Evolutionary conservation across 306 rosid species (phyloP).

Genomic region (Fagus crenata): DNA sequence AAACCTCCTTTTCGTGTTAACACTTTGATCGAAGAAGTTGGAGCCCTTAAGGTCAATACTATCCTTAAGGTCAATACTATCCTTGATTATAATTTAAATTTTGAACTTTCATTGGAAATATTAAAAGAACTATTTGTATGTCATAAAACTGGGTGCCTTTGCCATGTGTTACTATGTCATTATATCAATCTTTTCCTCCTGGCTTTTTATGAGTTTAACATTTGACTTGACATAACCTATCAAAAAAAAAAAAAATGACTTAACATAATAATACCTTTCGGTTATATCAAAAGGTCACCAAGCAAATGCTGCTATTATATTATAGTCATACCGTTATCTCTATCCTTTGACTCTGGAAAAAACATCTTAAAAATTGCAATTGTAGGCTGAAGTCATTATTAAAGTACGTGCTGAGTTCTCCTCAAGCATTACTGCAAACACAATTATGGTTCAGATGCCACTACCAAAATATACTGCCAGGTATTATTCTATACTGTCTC

Average conservation of each 20-base stretch:
- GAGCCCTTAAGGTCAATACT: constrained; percentile 68
- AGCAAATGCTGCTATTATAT: background rate
- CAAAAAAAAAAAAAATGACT: background rate
- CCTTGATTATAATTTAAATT: background rate
- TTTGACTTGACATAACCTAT: too few species aligned
- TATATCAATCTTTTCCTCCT: background rate
- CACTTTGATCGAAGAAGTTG: constrained; percentile 75
- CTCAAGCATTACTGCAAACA: constrained; percentile 71
- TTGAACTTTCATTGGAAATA: background rate
- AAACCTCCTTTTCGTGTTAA: constrained; percentile 82
- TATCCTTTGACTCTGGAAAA: background rate
- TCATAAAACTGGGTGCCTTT: background rate
- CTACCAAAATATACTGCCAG: constrained; percentile 66
- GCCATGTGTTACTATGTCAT: background rate
- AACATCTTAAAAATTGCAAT: constrained; percentile 11
- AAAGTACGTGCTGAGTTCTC: constrained; percentile 74
- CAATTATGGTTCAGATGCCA: constrained; percentile 73
- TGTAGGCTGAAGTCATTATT: constrained; percentile 73
- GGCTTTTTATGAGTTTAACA: background rate
- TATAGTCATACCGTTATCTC: background rate
- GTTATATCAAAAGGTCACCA: background rate
- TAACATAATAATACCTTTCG: background rate
- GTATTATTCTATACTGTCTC: constrained; percentile 26
- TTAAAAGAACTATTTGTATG: background rate
- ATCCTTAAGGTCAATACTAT: too few species aligned